Base-by-base conservation (phyloP, 2,329 filamentous ascomycete genomes). In the Alternaria sp. region DNA sequence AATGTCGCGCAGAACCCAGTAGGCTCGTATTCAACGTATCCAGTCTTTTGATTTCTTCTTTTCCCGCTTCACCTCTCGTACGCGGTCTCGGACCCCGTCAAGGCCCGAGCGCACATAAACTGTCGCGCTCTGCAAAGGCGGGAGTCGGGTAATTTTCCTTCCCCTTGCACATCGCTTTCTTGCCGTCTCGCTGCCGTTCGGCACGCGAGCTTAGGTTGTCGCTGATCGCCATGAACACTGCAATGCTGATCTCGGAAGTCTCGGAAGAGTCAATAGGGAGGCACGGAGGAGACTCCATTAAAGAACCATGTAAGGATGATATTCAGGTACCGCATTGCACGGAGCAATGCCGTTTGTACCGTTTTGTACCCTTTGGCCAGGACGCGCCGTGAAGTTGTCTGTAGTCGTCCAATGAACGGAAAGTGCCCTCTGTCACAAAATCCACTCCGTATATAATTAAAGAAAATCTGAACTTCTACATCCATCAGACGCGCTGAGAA, bases 141-240 rank as follows among this genome's bases (percentile, higher is more conserved):
- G 55, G 55, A 57, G 28, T 64, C 62, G 62, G 62, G 52, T 60
- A 62, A 50, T 41, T 63, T 44, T 7, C 38, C 34, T 60, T 41
- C 38, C 27, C 22, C 28, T 54, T 28, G n/a, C 28, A 36, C 36
- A 20, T 34, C 16, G 22, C 30, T 46, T 36, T 22, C 20, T 20
- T 22, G 18, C 50, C 36, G 34, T 56, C 25, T 56, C 61, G 11
- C 46, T 49, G 46, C 46, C 32, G 46, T 38, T 36, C 46, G 60
- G 48, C 40, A 54, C 50, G 58, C 58, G 50, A 58, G 43, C 20
- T 16, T 48, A 61, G 38, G 54, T 61, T 64, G 32, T 36, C 32
- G 32, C 32, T 36, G 32, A 36, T 36, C 32, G 14, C 32, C 32
- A 36, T 36, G 11, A 36, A 36, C 14, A 36, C 32, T 16, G 14